Evolutionary conservation across 83 land plant genomes (phyloP), one percentile per base, ranked within the genome.

Genomic region (Thuja plicata): DNA sequence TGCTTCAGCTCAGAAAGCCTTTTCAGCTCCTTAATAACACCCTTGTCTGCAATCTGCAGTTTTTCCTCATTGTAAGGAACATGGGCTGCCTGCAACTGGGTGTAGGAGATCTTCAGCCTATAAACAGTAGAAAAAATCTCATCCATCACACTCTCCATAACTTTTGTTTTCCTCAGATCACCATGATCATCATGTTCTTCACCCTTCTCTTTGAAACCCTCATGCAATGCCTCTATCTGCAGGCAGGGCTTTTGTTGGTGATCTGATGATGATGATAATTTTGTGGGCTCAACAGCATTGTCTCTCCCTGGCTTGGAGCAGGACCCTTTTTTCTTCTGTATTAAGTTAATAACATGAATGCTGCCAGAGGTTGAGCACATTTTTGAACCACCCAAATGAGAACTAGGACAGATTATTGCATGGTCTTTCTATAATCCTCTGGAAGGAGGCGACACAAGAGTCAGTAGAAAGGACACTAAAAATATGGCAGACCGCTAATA

Each of bases 1-100:
- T 86, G 80, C 91, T 93, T 97, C 37, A 97, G 86, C 35, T 97
- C 96, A 6, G 91, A 92, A 32, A 95, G 92, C 35, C 88, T 92
- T 76, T 87, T 86, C 41, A 97, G 91, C 78, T 96, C 93, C 13
- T 92, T 91, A 32, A 96, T 94, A 54, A 91, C 83, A 24, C 90
- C 91, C 73, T 86, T 90, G 57, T 97, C 98, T 40, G 97, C 97
- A 8, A 88, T 85, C 70, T 80, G 73, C 1, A 94, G 34, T 48
- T 60, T 91, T 2, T 90, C 95, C 38, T 87, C 91, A 73, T 90
- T 90, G 84, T 93, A 88, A 10, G 98, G 97, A 2, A 91, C 90
- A 83, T 95, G 97, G 37, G 97, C 94, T 1, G 95, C 78, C 89
- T 97, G 98, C 10, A 97, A 78, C 70, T 94, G 94, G 38, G 94